Conservation (phyloP, 805 yeast genomes). For the Myxozyma nipponensis region DNA sequence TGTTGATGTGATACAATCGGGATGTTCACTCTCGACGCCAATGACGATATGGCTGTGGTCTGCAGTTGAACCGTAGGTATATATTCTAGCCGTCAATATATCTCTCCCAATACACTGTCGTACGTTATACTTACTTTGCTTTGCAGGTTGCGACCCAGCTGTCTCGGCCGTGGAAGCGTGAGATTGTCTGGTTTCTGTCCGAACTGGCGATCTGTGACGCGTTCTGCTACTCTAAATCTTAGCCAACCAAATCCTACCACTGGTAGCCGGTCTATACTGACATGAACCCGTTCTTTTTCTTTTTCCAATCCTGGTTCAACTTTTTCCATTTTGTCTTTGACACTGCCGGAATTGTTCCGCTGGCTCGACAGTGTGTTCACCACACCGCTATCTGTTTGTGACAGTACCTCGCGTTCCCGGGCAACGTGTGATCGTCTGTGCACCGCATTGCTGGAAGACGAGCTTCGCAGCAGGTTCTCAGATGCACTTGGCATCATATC, state of each 20-base stretch:
- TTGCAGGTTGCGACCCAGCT: too few species aligned
- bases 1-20: conserved; percentile 20
- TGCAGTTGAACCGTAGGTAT: conserved; percentile 18
- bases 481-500: too few species aligned
- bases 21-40: conserved; percentile 9
- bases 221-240: conserved; percentile 5
- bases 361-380: conserved; percentile 7
- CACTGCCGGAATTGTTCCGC: not conserved
- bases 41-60: conserved; percentile 12
- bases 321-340: not conserved
- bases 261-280: not conserved
- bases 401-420: conserved; percentile 11
- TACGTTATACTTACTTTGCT: too few species aligned
- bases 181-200: not conserved
- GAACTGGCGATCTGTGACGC: conserved; percentile 13
- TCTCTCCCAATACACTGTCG: too few species aligned
- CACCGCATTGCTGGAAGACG: too few species aligned
- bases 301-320: not conserved
- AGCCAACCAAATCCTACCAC: not conserved
- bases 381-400: conserved; percentile 18
- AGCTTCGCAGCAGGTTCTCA: too few species aligned
- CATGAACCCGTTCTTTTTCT: not conserved
- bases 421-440: not conserved
- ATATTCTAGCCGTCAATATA: conserved; percentile 1
- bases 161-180: not conserved